A percentile compares a stretch with the other conserved stretches of the same genome.
Evolutionary conservation across 305 asterid species (phyloP).

Genomic region (Euphrasia arctica): DNA sequence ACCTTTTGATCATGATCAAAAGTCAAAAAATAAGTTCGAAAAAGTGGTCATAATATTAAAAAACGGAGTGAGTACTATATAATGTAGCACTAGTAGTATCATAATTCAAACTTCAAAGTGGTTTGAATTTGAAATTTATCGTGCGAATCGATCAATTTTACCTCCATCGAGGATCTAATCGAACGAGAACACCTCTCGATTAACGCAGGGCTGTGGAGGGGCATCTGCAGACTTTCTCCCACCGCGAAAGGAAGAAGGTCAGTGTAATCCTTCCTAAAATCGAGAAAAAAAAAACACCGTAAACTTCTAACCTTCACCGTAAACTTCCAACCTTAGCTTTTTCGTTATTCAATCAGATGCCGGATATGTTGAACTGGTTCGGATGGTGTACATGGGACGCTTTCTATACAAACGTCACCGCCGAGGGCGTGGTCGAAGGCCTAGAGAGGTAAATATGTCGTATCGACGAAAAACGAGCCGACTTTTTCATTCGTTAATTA

Average conservation of each 20-base stretch:
- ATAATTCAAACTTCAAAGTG: background rate
- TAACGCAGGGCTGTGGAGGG: slow-evolving; percentile 67
- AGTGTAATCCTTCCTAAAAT: background rate
- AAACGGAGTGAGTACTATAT: too few species aligned
- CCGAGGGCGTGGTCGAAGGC: slow-evolving; percentile 80
- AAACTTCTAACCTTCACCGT: background rate
- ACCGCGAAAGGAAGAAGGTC: slow-evolving; percentile 89
- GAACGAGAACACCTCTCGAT: slow-evolving; percentile 17
- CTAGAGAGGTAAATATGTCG: slow-evolving; percentile 50
- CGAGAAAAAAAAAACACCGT: too few species aligned
- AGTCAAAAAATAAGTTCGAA: too few species aligned
- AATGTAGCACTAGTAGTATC: too few species aligned
- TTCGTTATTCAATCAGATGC: slow-evolving; percentile 49
- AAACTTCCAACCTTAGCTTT: slow-evolving; percentile 19
- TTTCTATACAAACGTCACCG: slow-evolving; percentile 78
- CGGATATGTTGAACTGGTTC: slow-evolving; percentile 93
- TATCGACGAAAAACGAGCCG: background rate
- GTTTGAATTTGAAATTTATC: too few species aligned
- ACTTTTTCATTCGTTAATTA: background rate
- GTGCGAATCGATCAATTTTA: background rate
- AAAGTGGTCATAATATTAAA: too few species aligned
- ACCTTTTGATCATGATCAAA: too few species aligned
- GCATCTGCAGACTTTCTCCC: slow-evolving; percentile 74
- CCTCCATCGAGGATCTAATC: slow-evolving; percentile 12
- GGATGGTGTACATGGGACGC: slow-evolving; percentile 99